These are phyloP conservation scores for Royoungia palumana DNA, from an alignment of 768 basidiomycete genomes.

Conservation along the genomic window DNA sequence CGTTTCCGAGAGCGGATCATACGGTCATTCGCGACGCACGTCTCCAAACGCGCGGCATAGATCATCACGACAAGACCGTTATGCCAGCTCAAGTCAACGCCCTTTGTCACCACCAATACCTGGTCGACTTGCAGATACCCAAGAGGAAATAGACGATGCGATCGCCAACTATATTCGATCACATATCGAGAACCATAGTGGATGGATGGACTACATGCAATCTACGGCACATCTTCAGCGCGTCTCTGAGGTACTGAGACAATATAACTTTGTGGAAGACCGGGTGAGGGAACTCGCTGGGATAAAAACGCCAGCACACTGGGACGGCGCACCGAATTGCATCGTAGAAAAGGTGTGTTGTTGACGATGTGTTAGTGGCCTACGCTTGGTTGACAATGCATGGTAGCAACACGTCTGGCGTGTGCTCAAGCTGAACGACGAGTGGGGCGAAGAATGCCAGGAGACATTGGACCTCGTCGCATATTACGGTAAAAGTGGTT, in stretches of 20 bases:
- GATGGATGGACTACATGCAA: slow-evolving; percentile 46
- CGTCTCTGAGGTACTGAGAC: slow-evolving; percentile 41
- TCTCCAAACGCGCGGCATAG: slow-evolving; percentile 8
- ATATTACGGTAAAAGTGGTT: slow-evolving; percentile 57
- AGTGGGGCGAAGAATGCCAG: slow-evolving; percentile 46
- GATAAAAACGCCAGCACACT: slow-evolving; percentile 40
- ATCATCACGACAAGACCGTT: not conserved
- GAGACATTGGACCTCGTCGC: slow-evolving; percentile 50
- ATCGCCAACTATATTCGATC: slow-evolving; percentile 44
- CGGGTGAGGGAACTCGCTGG: slow-evolving; percentile 47
- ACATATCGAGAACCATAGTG: slow-evolving; percentile 42
- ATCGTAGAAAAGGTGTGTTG: slow-evolving; percentile 46
- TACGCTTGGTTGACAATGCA: not conserved
- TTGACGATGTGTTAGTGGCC: slow-evolving; percentile 6
- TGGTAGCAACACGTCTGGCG: slow-evolving; percentile 46
- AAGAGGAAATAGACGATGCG: slow-evolving; percentile 39
- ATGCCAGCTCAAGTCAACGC: slow-evolving; percentile 3
- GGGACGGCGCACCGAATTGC: slow-evolving; percentile 31
- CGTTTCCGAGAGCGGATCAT: slow-evolving; percentile 17
- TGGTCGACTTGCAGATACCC: slow-evolving; percentile 31
- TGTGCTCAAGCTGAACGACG: slow-evolving; percentile 43
- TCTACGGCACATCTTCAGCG: slow-evolving; percentile 39
- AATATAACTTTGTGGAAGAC: slow-evolving; percentile 52
- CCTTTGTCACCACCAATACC: slow-evolving; percentile 23
- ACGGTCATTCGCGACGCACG: slow-evolving; percentile 13